Base-by-base conservation (phyloP, 139 green algal species). In the Chlorella sp. region DNA sequence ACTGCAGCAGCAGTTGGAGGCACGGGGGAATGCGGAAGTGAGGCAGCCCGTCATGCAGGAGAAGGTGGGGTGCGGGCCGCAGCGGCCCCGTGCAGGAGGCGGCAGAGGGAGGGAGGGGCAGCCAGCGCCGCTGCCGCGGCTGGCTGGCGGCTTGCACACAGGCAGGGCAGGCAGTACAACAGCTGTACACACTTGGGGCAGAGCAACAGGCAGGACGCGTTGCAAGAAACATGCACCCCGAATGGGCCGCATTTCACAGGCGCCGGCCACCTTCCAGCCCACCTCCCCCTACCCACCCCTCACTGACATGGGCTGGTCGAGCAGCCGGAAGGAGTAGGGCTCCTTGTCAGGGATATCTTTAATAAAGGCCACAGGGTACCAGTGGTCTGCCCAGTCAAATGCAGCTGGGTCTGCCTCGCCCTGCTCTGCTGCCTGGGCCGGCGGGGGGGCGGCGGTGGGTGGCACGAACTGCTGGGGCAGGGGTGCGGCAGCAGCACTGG, bases 261-360 rank as follows among this genome's bases (percentile, higher is more conserved):
- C n/a, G n/a, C n/a, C n/a, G n/a, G n/a, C n/a, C n/a, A n/a, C n/a
- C n/a, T n/a, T n/a, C n/a, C n/a, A n/a, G 42, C 28, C 28, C 28
- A n/a, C 24, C 7, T 9, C 14, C 78, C 1, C 22, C 37, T 36
- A 82, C 36, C 76, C 18, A 7, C 32, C 14, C 18, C 21, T n/a
- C 34, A 16, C 86, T 85, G 40, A 89, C 86, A 91, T 91, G 22
- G 88, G 88, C 80, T 87, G 53, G n/a, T 86, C 81, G 42, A 91
- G 81, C 68, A 91, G 81, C 19, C 21, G 73, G 26, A 91, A 88
- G 32, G 66, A 36, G 19, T 91, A 91, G 66, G 88, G 88, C n/a
- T 68, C 48, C 7, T 61, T 66, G 71, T 83, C 81, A 12, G 85
- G 84, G 39, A 88, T 81, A 40, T 88, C 84, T 15, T n/a, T 32